Evolutionary conservation across 306 rosid species (phyloP).

Genomic region (Lathyrus tuberosus): DNA sequence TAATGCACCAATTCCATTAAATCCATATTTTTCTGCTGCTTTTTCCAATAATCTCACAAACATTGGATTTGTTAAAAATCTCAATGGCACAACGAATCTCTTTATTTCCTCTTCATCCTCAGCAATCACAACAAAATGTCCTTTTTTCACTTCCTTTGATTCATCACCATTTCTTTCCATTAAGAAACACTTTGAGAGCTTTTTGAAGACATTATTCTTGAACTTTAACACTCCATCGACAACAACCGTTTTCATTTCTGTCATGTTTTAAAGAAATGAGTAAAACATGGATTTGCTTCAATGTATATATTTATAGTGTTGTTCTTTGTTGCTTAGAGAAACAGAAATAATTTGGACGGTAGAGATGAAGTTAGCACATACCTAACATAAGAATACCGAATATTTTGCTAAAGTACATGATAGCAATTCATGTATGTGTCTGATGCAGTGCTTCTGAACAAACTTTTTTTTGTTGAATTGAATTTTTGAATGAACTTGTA

Average conservation of each 20-base stretch:
- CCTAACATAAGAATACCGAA: conserved; percentile 26
- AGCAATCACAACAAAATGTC: conserved; percentile 81
- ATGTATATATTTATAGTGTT: conserved; percentile 29
- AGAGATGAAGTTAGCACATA: conserved; percentile 1
- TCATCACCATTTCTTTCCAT: conserved; percentile 34
- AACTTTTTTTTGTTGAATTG: neutral
- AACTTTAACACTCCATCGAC: conserved; percentile 51
- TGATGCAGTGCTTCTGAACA: conserved; percentile 28
- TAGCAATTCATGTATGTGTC: conserved; percentile 56
- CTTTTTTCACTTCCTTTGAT: conserved; percentile 58
- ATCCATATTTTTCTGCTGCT: conserved; percentile 78
- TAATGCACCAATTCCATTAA: conserved; percentile 67
- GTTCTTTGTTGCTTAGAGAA: neutral
- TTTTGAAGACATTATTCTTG: conserved; percentile 47
- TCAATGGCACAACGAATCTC: conserved; percentile 72
- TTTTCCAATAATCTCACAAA: conserved; percentile 64
- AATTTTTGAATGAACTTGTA: conserved; percentile 12
- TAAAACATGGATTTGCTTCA: neutral
- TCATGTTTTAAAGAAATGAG: neutral
- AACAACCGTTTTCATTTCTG: conserved; percentile 40
- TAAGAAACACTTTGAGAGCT: conserved; percentile 51
- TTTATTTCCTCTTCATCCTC: conserved; percentile 48
- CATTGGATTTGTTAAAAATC: conserved; percentile 55
- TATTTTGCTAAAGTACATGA: conserved; percentile 31
- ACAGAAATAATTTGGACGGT: neutral